These are phyloP conservation scores for Williopsis jadinii DNA, from an alignment of 1,139 yeast genomes.

Conservation along the genomic window DNA sequence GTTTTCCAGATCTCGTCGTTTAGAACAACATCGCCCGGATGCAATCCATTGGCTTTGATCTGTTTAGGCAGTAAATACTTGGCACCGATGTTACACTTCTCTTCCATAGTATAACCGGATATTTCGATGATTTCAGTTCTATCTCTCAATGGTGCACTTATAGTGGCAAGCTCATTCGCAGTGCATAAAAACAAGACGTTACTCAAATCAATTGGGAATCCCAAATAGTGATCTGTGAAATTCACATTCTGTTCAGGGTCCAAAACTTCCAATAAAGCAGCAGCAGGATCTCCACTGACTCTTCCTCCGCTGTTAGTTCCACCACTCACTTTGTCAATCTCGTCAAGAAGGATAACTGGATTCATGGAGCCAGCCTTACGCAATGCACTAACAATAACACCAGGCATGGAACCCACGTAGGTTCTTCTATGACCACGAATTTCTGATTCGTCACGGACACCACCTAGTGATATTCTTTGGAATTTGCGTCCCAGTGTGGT, in stretches of 20 bases:
- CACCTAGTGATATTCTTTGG: slow-evolving; percentile 83
- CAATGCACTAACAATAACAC: slow-evolving; percentile 71
- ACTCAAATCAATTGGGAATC: slow-evolving; percentile 82
- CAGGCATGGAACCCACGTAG: slow-evolving; percentile 93
- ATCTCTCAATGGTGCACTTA: slow-evolving; percentile 77
- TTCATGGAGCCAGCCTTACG: slow-evolving; percentile 76
- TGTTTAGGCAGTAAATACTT: slow-evolving; percentile 78
- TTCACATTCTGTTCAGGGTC: slow-evolving; percentile 86
- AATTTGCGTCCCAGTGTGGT: slow-evolving; percentile 71
- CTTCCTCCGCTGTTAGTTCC: slow-evolving; percentile 43
- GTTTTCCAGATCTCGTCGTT: slow-evolving; percentile 48
- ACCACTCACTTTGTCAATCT: slow-evolving; percentile 72
- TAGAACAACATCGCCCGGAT: slow-evolving; percentile 32
- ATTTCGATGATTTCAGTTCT: slow-evolving; percentile 81
- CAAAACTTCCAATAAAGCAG: slow-evolving; percentile 80
- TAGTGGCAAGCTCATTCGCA: slow-evolving; percentile 72
- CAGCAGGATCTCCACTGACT: slow-evolving; percentile 83
- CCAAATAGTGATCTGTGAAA: slow-evolving; percentile 80
- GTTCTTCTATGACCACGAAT: slow-evolving; percentile 91
- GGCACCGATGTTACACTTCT: slow-evolving; percentile 68
- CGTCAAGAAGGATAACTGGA: slow-evolving; percentile 85
- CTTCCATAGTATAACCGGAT: slow-evolving; percentile 76
- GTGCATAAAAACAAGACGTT: slow-evolving; percentile 84
- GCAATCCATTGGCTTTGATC: slow-evolving; percentile 62
- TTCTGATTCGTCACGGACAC: slow-evolving; percentile 85